These are phyloP conservation scores for Leptographium lundbergii DNA, from an alignment of 2,329 filamentous ascomycete species.

Conservation along the genomic window DNA sequence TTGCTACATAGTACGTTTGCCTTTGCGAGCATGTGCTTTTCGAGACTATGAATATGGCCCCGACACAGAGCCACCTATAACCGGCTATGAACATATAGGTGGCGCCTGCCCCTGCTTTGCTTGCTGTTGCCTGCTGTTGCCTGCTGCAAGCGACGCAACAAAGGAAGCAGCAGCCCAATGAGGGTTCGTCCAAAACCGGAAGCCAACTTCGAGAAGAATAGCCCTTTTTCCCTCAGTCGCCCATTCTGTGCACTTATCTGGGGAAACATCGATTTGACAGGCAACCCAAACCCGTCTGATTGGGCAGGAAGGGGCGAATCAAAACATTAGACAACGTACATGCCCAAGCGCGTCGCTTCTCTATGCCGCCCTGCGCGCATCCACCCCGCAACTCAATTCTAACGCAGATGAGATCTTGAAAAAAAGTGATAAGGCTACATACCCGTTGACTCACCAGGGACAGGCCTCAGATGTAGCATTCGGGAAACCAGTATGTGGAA, in stretches of 20 bases:
- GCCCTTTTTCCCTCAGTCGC: not conserved
- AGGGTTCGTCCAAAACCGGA: not conserved
- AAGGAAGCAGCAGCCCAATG: not conserved
- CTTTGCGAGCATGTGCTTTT: not conserved
- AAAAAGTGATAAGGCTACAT: not conserved
- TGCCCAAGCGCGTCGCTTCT: not conserved
- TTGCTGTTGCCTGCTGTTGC: not conserved
- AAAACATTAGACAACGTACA: not conserved
- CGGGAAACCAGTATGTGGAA: not conserved
- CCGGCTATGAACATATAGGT: not conserved
- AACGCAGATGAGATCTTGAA: slow-evolving; percentile 1
- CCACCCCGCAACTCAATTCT: not conserved
- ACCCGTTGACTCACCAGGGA: not conserved
- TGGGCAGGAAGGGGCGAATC: not conserved
- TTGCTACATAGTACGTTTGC: not conserved
- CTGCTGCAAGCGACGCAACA: not conserved
- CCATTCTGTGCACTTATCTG: not conserved
- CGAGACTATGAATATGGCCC: not conserved
- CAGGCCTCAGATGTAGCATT: not conserved
- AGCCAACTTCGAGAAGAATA: not conserved
- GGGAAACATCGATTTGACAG: not conserved
- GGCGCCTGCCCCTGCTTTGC: not conserved
- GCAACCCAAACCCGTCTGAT: not conserved
- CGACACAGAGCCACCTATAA: not conserved
- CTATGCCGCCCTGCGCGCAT: not conserved